phyloP scores from a whole-genome alignment of 2,329 filamentous ascomycete genomes.

The Cladosporium velox region DNA sequence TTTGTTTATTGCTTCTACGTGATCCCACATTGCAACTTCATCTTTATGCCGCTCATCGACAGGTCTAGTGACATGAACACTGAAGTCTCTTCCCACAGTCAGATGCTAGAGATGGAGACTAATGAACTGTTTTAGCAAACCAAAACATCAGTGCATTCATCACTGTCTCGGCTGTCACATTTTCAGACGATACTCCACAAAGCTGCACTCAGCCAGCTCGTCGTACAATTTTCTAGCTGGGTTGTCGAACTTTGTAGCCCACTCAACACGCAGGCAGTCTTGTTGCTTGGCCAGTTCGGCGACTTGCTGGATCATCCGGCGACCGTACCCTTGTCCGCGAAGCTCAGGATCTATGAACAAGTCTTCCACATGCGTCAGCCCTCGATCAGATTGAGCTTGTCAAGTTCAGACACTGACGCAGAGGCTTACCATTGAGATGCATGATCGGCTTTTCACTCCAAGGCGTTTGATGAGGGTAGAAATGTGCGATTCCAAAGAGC shows the following conservation, averaged over 20 bases:
- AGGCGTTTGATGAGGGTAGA: not conserved
- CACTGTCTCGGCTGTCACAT: not conserved
- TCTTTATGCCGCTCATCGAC: too few relatives aligned
- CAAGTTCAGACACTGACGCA: not conserved
- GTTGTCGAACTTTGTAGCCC: not conserved
- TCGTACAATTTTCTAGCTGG: not conserved
- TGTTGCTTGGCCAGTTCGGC: not conserved
- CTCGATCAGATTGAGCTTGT: not conserved
- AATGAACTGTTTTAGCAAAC: too few relatives aligned
- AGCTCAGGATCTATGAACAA: not conserved
- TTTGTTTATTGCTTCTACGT: too few relatives aligned
- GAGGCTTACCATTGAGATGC: not conserved
- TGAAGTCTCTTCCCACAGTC: too few relatives aligned
- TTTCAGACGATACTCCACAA: not conserved
- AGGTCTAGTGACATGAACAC: too few relatives aligned
- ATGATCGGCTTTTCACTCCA: not conserved
- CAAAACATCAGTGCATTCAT: too few relatives aligned
- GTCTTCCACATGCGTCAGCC: not conserved
- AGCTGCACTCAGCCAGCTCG: not conserved
- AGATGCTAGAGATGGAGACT: too few relatives aligned
- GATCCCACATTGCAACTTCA: too few relatives aligned
- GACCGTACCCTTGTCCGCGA: not conserved
- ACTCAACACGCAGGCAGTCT: not conserved
- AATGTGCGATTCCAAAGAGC: too few relatives aligned
- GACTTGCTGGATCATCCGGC: not conserved